phyloP scores from a whole-genome alignment of 1,284 basidiomycete genomes.

The Dichomitus squalens region DNA sequence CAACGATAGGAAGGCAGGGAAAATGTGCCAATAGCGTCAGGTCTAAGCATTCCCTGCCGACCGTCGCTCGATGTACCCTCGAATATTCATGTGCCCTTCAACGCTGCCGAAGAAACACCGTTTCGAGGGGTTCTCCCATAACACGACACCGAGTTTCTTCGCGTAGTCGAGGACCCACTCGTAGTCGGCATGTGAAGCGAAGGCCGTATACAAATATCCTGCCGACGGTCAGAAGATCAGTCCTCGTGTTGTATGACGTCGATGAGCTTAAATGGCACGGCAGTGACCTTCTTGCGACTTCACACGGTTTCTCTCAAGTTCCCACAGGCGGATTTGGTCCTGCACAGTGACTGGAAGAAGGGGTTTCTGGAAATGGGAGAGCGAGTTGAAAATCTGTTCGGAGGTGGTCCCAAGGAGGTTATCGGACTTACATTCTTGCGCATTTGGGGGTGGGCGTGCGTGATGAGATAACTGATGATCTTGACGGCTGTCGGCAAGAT shows the following conservation, averaged over 20 bases:
- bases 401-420: not conserved
- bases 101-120: slow-evolving; percentile 84
- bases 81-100: slow-evolving; percentile 80
- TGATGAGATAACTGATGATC: slow-evolving; percentile 95
- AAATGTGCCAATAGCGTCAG: not conserved
- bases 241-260: slow-evolving; percentile 24
- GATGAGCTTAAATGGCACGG: slow-evolving; percentile 25
- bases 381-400: slow-evolving; percentile 1
- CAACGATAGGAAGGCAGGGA: slow-evolving; percentile 5
- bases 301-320: slow-evolving; percentile 92
- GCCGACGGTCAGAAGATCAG: slow-evolving; percentile 26
- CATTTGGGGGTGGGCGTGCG: slow-evolving; percentile 99
- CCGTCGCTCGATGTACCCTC: slow-evolving; percentile 74
- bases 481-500: slow-evolving; percentile 35
- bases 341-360: slow-evolving; percentile 94
- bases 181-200: slow-evolving; percentile 86
- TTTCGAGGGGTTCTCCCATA: slow-evolving; percentile 74
- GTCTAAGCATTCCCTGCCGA: slow-evolving; percentile 31
- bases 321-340: slow-evolving; percentile 98
- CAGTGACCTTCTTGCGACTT: slow-evolving; percentile 80
- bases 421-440: slow-evolving; percentile 76
- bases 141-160: slow-evolving; percentile 75
- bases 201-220: slow-evolving; percentile 90
- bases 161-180: slow-evolving; percentile 88
- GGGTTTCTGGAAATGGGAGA: slow-evolving; percentile 62